Evolutionary conservation across 805 yeast species (phyloP), one percentile per base, ranked within the genome.

Genomic region (Metschnikowia henanensis): DNA sequence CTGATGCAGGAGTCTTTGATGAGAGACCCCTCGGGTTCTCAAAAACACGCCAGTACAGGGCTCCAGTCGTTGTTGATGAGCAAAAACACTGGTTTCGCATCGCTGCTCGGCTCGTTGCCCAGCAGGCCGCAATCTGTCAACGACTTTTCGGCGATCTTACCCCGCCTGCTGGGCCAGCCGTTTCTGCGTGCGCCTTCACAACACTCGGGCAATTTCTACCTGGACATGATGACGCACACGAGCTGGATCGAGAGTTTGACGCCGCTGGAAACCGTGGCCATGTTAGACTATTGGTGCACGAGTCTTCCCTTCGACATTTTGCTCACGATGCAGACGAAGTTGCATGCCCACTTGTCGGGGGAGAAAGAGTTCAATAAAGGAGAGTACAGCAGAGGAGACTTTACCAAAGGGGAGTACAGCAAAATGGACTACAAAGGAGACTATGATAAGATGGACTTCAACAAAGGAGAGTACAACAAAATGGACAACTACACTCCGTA

Each of bases 281-380:
- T 79, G 61, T 68, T 79, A 46, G 84, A 80, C 52, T 75, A 77
- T 56, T 61, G 80, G 58, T 65, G 81, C 46, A 64, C 72, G 36
- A 66, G 68, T 45, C 61, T 80, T 51, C 75, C 79, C 7, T 73
- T 76, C 43, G 84, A 80, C 50, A 73, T 76, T 13, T 59, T 79
- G 48, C 64, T 71, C 28, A 68, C 78, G 38, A 75, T 80, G 43
- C 75, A 72, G 56, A 56, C 73, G 23, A 75, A 72, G 50, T 52
- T 80, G 43, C 81, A 77, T 46, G 59, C 44, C 36, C 69, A 65
- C 49, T 59, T 70, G 51, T 37, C 45, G 6, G 46, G 31, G 42
- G 48, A n/a, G n/a, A n/a, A n/a, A n/a, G n/a, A n/a, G n/a, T n/a
- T n/a, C n/a, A n/a, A n/a, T n/a, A n/a, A n/a, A n/a, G n/a, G n/a